Evolutionary conservation across 2,329 filamentous ascomycete species (phyloP), one percentile per base, ranked within the genome.

Genomic region (Mycocentrospora acerina): DNA sequence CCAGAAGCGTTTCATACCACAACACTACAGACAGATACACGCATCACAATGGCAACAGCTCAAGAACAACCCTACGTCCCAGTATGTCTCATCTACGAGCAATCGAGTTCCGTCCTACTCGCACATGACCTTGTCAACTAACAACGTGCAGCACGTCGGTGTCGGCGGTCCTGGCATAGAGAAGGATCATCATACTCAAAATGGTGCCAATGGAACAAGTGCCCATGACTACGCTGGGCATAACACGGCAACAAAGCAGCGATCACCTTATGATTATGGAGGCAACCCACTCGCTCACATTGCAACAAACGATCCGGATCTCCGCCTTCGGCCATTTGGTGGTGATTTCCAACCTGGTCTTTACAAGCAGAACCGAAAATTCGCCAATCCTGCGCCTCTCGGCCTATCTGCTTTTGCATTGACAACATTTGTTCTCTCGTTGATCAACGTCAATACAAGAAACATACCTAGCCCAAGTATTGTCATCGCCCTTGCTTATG

Each of bases 351-450:
- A 77, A 51, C 74, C 74, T 9, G 74, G 74, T 66, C 68, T 73
- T 14, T 76, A 76, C 67, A 52, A 52, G 50, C 37, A 62, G 14
- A 58, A 52, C 33, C 67, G 67, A 62, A 77, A 75, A 45, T 71
- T 80, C 55, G 79, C 72, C 59, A 82, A 82, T 60, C 79, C 80
- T 31, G 78, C 78, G 41, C 79, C 79, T 8, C 71, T 82, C 15
- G 79, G 79, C 39, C 72, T 82, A 31, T 75, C 79, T 34, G 79
- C 78, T 67, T 85, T 85, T 65, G 80, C 81, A n/a, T 59, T 82
- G 48, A 83, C 82, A 8, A 83, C 81, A 8, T 83, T 85, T 56
- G 72, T 80, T 11, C 71, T 85, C 36, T 74, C 71, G 4, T 54
- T 71, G 32, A 73, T 76, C 64, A 76, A 76, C 51, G 51, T 76